Evolutionary conservation across 495 filamentous ascomycete species (phyloP).

Genomic region (Talaromyces adpressus): DNA sequence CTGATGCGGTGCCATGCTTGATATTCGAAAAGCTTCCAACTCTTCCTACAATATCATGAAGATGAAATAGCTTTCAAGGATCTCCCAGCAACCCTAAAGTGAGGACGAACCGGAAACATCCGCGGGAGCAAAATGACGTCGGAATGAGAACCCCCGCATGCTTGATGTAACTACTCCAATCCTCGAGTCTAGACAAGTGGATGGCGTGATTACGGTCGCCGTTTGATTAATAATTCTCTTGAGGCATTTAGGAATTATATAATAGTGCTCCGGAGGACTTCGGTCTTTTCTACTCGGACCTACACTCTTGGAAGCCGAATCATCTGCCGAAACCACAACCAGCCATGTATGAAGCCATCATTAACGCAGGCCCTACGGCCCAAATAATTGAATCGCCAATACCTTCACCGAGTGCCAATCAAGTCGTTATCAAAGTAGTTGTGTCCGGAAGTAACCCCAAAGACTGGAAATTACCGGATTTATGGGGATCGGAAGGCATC

Average conservation of each 20-base stretch:
- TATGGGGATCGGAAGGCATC: constrained; percentile 8
- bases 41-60: too few species aligned
- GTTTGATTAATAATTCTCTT: not conserved
- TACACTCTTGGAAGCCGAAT: not conserved
- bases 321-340: not conserved
- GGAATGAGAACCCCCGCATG: not conserved
- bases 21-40: too few species aligned
- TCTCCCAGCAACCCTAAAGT: too few species aligned
- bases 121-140: not conserved
- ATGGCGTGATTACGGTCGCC: not conserved
- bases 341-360: constrained; percentile 2
- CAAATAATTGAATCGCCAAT: constrained; percentile 52
- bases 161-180: not conserved
- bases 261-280: not conserved
- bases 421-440: constrained; percentile 61
- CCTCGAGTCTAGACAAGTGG: not conserved
- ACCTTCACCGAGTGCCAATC: constrained; percentile 48
- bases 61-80: too few species aligned
- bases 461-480: constrained; percentile 52
- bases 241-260: not conserved
- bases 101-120: too few species aligned
- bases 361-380: constrained; percentile 9
- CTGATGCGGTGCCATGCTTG: too few species aligned
- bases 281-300: too few species aligned
- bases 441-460: constrained; percentile 65